phyloP scores from a whole-genome alignment of 345 rosid genomes.

The Pistacia integerrima region DNA sequence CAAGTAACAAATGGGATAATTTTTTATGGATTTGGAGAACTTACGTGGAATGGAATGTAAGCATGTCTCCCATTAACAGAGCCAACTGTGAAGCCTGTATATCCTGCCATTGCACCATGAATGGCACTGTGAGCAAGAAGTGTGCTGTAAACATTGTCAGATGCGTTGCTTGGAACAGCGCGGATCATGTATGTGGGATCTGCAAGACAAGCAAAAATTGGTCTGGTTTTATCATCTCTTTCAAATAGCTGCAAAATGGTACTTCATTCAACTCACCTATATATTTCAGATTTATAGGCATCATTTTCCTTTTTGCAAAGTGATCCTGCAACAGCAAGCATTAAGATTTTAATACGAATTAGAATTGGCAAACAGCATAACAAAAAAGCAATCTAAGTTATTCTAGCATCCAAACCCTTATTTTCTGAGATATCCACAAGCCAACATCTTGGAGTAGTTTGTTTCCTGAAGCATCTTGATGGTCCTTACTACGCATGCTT shows the following conservation, averaged over 20 bases:
- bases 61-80: slow-evolving; percentile 50
- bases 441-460: slow-evolving; percentile 54
- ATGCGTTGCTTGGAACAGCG: slow-evolving; percentile 55
- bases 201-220: slow-evolving; percentile 20
- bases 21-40: slow-evolving; percentile 5
- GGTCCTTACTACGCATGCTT: slow-evolving; percentile 15
- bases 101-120: slow-evolving; percentile 67
- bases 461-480: slow-evolving; percentile 60
- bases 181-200: slow-evolving; percentile 69
- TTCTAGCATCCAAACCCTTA: slow-evolving; percentile 36
- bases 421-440: slow-evolving; percentile 54
- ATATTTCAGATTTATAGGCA: slow-evolving; percentile 60
- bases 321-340: slow-evolving; percentile 43
- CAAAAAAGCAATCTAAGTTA: background rate
- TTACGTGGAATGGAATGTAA: slow-evolving; percentile 51
- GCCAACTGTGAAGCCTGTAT: slow-evolving; percentile 58
- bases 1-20: background rate
- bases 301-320: slow-evolving; percentile 40
- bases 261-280: slow-evolving; percentile 38
- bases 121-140: slow-evolving; percentile 63
- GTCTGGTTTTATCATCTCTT: background rate
- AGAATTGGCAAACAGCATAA: background rate
- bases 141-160: slow-evolving; percentile 63
- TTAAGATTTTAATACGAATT: no score
- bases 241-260: background rate